Conservation (phyloP, 2,329 filamentous ascomycete genomes). For the Lasiodiplodia gonubiensis region DNA sequence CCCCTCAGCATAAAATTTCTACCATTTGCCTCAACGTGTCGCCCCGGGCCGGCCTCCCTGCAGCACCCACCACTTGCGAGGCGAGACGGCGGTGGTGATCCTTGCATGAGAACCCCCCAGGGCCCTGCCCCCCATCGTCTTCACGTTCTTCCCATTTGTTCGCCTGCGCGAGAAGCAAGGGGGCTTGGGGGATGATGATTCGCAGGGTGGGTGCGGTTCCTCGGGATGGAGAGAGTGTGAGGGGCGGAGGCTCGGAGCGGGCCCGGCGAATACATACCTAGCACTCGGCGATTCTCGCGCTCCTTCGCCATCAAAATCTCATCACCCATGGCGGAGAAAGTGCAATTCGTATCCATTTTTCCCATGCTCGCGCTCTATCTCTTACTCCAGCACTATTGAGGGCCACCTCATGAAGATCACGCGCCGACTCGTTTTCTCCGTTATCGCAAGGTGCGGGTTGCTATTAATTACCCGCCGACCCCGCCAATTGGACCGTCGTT, state of each 20-base stretch:
- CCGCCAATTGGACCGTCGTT: slow-evolving; percentile 6
- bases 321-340: background rate
- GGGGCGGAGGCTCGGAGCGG: slow-evolving; percentile 10
- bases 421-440: background rate
- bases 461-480: slow-evolving; percentile 24
- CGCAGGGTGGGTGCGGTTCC: slow-evolving; percentile 14
- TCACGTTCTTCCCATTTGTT: background rate
- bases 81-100: slow-evolving; percentile 6
- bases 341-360: slow-evolving; percentile 4
- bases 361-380: background rate
- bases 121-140: background rate
- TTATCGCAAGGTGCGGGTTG: slow-evolving; percentile 11
- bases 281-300: background rate
- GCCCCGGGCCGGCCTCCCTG: slow-evolving; percentile 6
- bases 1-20: slow-evolving; percentile 4
- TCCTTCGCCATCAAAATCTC: background rate
- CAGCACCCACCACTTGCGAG: slow-evolving; percentile 4
- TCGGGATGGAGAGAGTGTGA: background rate
- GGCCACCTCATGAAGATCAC: slow-evolving; percentile 19
- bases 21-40: background rate
- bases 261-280: background rate
- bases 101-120: slow-evolving; percentile 10
- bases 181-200: slow-evolving; percentile 15
- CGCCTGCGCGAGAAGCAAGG: slow-evolving; percentile 14
- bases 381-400: slow-evolving; percentile 10